Conservation (phyloP, 495 filamentous ascomycete species). For the Podospora tetraspora region DNA sequence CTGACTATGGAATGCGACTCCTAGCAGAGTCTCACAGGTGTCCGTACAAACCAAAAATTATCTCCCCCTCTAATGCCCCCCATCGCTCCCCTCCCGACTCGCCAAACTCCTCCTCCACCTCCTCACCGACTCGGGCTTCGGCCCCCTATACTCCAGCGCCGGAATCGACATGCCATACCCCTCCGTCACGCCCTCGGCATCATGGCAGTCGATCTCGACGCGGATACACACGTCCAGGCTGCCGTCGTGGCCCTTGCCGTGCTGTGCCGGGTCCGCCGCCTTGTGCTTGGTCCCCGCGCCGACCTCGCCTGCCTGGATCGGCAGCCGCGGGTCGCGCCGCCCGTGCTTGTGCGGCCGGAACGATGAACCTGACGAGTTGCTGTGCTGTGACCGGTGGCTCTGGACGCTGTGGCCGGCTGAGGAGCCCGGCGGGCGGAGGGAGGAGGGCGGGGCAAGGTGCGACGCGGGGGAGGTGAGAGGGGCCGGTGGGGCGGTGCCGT, state of each 20-base stretch:
- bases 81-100: background rate
- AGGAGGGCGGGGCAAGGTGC: slow-evolving; percentile 4
- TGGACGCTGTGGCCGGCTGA: slow-evolving; percentile 18
- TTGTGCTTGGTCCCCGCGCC: slow-evolving; percentile 60
- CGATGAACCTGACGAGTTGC: slow-evolving; percentile 1
- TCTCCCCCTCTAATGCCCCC: background rate
- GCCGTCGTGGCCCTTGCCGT: slow-evolving; percentile 52
- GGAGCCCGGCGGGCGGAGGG: slow-evolving; percentile 14
- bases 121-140: slow-evolving; percentile 21
- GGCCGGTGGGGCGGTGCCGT: slow-evolving; percentile 9
- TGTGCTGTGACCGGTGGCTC: slow-evolving; percentile 3
- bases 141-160: slow-evolving; percentile 34
- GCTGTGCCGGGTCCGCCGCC: slow-evolving; percentile 50
- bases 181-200: slow-evolving; percentile 56
- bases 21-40: background rate
- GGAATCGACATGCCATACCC: slow-evolving; percentile 64
- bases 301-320: slow-evolving; percentile 60
- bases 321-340: slow-evolving; percentile 36
- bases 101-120: slow-evolving; percentile 5
- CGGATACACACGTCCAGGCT: slow-evolving; percentile 62
- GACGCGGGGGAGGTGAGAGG: slow-evolving; percentile 3
- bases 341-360: slow-evolving; percentile 47
- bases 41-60: no score
- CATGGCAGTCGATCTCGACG: slow-evolving; percentile 66
- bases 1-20: background rate